phyloP scores from a whole-genome alignment of 768 basidiomycete species.

The Asterophora parasitica region DNA sequence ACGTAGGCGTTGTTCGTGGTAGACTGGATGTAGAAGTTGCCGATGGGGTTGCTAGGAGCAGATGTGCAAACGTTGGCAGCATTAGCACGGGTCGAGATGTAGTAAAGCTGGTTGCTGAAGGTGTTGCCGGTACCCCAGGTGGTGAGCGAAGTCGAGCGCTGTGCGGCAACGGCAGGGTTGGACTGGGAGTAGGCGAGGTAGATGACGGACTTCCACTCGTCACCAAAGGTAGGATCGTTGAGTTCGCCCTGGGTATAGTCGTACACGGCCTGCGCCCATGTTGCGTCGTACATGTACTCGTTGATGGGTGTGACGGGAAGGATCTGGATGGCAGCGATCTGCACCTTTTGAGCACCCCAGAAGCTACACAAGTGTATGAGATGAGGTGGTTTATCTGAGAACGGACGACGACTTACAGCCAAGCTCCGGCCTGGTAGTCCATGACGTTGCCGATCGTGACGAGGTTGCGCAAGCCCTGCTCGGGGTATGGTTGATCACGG shows the following conservation, averaged over 20 bases:
- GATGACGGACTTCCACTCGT: conserved; percentile 32
- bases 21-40: conserved; percentile 26
- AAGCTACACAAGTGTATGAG: conserved; percentile 16
- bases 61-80: conserved; percentile 26
- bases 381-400: not conserved
- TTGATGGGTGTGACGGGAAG: conserved; percentile 31
- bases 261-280: conserved; percentile 26
- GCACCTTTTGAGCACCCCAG: conserved; percentile 28
- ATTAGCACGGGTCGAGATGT: conserved; percentile 28
- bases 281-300: conserved; percentile 28
- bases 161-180: conserved; percentile 22
- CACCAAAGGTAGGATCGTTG: conserved; percentile 21
- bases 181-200: conserved; percentile 28
- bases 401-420: conserved; percentile 25
- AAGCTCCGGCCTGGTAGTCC: conserved; percentile 32
- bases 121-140: conserved; percentile 30
- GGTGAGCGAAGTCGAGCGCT: conserved; percentile 25
- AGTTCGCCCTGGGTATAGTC: conserved; percentile 24
- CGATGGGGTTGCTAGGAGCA: conserved; percentile 22
- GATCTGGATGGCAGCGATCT: conserved; percentile 33
- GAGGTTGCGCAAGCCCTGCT: conserved; percentile 23
- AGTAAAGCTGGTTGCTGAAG: conserved; percentile 28
- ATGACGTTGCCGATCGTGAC: conserved; percentile 32
- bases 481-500: conserved; percentile 32
- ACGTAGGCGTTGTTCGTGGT: conserved; percentile 20